A percentile compares a stretch with the other conserved stretches of the same genome.
Evolutionary conservation across 2,329 filamentous ascomycete genomes (phyloP).

Genomic region (Phialophora expanda): DNA sequence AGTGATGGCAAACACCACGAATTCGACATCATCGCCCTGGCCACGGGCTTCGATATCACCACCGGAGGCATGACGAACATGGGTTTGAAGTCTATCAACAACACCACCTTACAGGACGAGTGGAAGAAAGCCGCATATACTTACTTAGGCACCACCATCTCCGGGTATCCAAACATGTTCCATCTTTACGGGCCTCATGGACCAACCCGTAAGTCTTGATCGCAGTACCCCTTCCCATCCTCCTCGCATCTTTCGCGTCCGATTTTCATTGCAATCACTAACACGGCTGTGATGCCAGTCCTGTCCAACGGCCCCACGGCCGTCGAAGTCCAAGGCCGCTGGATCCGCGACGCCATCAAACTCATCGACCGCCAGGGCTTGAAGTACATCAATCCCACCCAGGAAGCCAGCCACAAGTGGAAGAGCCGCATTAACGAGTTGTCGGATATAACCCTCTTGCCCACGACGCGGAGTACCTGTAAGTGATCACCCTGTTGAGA

Average conservation of each 20-base stretch:
- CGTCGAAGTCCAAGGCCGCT: slow-evolving; percentile 63
- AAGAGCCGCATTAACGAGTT: slow-evolving; percentile 54
- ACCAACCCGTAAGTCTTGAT: slow-evolving; percentile 50
- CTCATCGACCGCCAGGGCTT: slow-evolving; percentile 57
- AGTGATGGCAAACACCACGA: slow-evolving; percentile 48
- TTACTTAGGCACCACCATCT: slow-evolving; percentile 50
- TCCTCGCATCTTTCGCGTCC: neutral
- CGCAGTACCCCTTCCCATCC: neutral
- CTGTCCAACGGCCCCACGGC: slow-evolving; percentile 62
- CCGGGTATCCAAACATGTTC: slow-evolving; percentile 58
- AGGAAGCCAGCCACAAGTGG: slow-evolving; percentile 57
- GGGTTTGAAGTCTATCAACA: slow-evolving; percentile 51
- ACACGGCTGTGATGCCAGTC: slow-evolving; percentile 34
- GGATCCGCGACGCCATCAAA: slow-evolving; percentile 57
- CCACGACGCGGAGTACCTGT: slow-evolving; percentile 47
- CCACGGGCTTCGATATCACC: slow-evolving; percentile 52
- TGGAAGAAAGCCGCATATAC: slow-evolving; percentile 47
- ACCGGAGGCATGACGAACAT: slow-evolving; percentile 50
- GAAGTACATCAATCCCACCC: slow-evolving; percentile 58
- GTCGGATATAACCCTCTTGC: slow-evolving; percentile 54
- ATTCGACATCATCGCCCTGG: slow-evolving; percentile 51
- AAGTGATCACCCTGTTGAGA: slow-evolving; percentile 47
- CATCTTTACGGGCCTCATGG: slow-evolving; percentile 60
- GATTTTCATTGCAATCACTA: neutral
- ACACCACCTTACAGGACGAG: slow-evolving; percentile 44